A percentile compares a stretch with the other conserved stretches of the same genome.
These are phyloP conservation scores for Pseudozyma flocculosa DNA, from an alignment of 1,284 basidiomycete species.

Conservation along the genomic window DNA sequence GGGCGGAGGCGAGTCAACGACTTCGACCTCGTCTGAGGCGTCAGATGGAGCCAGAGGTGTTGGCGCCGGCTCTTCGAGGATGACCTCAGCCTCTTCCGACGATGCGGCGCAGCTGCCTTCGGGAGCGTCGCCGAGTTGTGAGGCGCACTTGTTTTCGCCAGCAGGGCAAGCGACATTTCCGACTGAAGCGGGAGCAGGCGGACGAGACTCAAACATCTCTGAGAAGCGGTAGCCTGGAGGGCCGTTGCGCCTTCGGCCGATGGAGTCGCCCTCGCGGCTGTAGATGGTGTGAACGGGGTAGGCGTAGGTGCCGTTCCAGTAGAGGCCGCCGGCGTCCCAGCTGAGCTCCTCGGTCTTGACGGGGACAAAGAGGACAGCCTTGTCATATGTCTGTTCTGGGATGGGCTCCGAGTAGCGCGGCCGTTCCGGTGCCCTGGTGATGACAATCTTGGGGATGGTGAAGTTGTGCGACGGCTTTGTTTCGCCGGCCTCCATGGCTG, in stretches of 20 bases:
- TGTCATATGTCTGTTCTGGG: constrained; percentile 42
- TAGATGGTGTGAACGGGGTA: constrained; percentile 42
- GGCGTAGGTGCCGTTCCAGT: constrained; percentile 46
- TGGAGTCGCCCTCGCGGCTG: constrained; percentile 19
- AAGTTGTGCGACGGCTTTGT: constrained; percentile 5
- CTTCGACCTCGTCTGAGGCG: neutral
- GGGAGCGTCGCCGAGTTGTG: neutral
- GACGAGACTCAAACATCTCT: constrained; percentile 14
- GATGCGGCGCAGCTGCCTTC: too few species aligned
- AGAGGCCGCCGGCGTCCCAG: constrained; percentile 50
- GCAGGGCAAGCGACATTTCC: too few species aligned
- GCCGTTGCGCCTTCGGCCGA: constrained; percentile 27
- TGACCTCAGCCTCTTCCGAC: neutral
- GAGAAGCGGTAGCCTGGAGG: constrained; percentile 27
- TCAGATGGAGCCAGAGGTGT: neutral
- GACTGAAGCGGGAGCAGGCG: too few species aligned
- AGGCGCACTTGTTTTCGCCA: neutral
- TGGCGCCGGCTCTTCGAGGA: neutral
- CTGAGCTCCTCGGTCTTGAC: constrained; percentile 49
- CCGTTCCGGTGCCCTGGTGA: constrained; percentile 34
- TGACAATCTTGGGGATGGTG: constrained; percentile 32
- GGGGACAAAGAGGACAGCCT: constrained; percentile 44
- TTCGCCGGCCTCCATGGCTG: neutral
- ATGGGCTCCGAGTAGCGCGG: constrained; percentile 16
- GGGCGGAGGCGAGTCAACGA: neutral